phyloP scores from a whole-genome alignment of 1,284 basidiomycete genomes.

The Ustilago loliicola region DNA sequence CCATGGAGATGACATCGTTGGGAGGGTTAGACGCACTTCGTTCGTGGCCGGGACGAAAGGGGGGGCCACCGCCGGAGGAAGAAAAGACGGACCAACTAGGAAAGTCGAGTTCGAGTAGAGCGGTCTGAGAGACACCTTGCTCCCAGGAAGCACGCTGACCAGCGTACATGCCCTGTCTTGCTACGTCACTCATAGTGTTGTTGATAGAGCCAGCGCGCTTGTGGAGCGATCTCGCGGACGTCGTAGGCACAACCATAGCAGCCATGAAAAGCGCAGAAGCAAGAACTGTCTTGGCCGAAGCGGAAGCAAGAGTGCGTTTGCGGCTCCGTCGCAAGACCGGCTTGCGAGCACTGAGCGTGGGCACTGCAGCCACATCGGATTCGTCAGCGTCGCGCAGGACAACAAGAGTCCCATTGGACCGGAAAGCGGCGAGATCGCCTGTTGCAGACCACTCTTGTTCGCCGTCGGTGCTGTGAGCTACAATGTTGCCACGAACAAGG shows the following conservation, averaged over 20 bases:
- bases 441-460: constrained; percentile 53
- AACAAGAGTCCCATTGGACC: constrained; percentile 67
- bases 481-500: constrained; percentile 53
- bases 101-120: constrained; percentile 63
- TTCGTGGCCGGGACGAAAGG: constrained; percentile 45
- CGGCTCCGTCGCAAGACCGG: constrained; percentile 37
- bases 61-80: constrained; percentile 41
- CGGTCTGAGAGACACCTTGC: constrained; percentile 63
- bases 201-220: constrained; percentile 49
- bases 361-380: constrained; percentile 31
- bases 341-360: constrained; percentile 38
- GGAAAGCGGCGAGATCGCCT: constrained; percentile 59
- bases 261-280: constrained; percentile 17
- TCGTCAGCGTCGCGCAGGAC: constrained; percentile 51
- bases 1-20: constrained; percentile 55
- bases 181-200: constrained; percentile 55
- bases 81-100: constrained; percentile 62
- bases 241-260: constrained; percentile 12
- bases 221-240: constrained; percentile 12
- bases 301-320: constrained; percentile 11
- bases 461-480: constrained; percentile 18
- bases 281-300: constrained; percentile 24
- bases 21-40: constrained; percentile 30
- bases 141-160: constrained; percentile 67
- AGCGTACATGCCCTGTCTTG: constrained; percentile 55